Base-by-base conservation (phyloP, 192 early-diverging fungal genomes). In the Geosiphon pyriformis region DNA sequence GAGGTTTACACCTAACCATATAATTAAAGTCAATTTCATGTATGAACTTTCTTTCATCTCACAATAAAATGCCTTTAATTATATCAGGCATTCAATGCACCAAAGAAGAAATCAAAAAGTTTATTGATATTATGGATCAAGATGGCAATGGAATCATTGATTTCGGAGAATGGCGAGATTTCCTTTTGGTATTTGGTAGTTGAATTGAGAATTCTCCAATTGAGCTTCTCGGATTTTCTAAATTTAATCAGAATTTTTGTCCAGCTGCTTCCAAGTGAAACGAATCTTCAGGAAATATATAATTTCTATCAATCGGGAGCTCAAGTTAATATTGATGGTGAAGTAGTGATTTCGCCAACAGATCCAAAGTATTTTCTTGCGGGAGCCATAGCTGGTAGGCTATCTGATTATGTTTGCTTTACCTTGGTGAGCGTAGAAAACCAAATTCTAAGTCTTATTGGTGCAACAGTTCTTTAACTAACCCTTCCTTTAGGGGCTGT, bases 81-180 rank as follows among this genome's bases (percentile, higher is more conserved):
- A 42, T 61, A 25, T 47, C n/a, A 61, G 59, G 59, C 2, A 85
- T 89, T 63, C 64, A 72, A 42, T 72, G 88, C 23, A 78, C 80
- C 0, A 78, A 87, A 37, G 68, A 78, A 2, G 89, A 88, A 59
- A 54, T 91, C 30, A 60, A 70, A 20, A 71, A 72, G 32, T 87
- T 91, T 61, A 79, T 89, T 33, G 76, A 74, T 17, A 76, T 72
- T 57, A 80, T 88, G 72, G 88, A 89, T 63, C 76, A 65, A n/a
- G 81, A 88, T 68, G 69, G 74, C 11, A 79, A 84, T 74, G 87
- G 87, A 50, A 78, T 72, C 18, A 85, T 90, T 35, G 82, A 82
- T 61, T 90, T 78, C 69, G 67, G 78, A 27, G 87, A 87, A 57
- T 90, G 87, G 87, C 79, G 84, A 53, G 84, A 83, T 64, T 84